Evolutionary conservation across 2,329 filamentous ascomycete genomes (phyloP), one percentile per base, ranked within the genome.

Genomic region (Hypoxylon rubiginosum): DNA sequence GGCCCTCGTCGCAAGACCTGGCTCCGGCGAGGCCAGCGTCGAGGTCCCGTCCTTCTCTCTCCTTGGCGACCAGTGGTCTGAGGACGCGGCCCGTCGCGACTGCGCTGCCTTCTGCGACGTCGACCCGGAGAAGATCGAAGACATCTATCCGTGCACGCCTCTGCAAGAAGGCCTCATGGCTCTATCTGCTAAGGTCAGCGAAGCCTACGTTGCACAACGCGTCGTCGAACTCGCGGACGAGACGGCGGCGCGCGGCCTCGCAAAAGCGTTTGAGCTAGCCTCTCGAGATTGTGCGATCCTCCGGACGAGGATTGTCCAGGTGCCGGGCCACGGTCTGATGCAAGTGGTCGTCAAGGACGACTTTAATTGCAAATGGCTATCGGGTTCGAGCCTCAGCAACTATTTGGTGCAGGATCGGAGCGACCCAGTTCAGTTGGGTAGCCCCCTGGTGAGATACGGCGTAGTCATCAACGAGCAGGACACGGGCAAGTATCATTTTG

Each of bases 121-220:
- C 9, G 72, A 75, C 1, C 61, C 74, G 6, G 76, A 74, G 0
- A 54, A 36, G 0, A 74, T 86, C 4, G 82, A 86, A 52, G 85
- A 88, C 62, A 73, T 85, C 0, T 88, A 86, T 58, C 85, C 85
- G 1, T 86, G 84, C 74, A 85, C 84, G 0, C 82, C 85, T 0
- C 76, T 86, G 1, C 86, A 88, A 64, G 85, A 86, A 71, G 84
- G 82, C 1, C 79, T 88, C 1, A 83, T 88, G 78, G 83, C 85
- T 0, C 73, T 88, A 5, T 84, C 85, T 2, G 79, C 81, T 62
- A 85, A 84, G 71, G 78, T 83, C 24, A 79, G 80, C 34, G 85
- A 84, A 45, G 82, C 83, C 0, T 88, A 88, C 43, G 80, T 88
- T 2, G 84, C 83, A 1, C 84, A 84, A 67, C 78, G 83, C 41